phyloP scores from a whole-genome alignment of 2,329 filamentous ascomycete species.

The Stagonosporopsis vannaccii region DNA sequence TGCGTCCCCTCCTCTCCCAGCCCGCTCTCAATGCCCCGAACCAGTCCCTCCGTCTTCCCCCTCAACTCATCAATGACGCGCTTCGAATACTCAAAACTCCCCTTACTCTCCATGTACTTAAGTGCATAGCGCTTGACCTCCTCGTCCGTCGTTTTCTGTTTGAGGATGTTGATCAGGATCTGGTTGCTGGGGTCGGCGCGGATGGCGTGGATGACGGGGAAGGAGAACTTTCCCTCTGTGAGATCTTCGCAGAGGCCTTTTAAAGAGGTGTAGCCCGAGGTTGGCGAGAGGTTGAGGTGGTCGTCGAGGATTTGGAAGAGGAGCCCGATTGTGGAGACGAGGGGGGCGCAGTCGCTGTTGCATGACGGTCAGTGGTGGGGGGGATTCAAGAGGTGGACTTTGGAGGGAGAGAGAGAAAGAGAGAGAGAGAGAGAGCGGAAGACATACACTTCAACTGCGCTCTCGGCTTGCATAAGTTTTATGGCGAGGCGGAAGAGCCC shows the following conservation, averaged over 20 bases:
- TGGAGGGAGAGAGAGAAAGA: background rate
- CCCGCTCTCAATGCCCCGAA: conserved; percentile 50
- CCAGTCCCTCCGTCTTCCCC: conserved; percentile 52
- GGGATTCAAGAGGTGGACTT: background rate
- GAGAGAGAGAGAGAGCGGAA: background rate
- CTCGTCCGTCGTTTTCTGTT: conserved; percentile 84
- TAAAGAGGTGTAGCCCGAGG: conserved; percentile 73
- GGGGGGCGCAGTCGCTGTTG: conserved; percentile 77
- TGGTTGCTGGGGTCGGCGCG: conserved; percentile 75
- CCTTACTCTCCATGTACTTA: conserved; percentile 86
- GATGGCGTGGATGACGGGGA: conserved; percentile 93
- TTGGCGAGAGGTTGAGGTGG: conserved; percentile 79
- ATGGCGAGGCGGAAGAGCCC: conserved; percentile 85
- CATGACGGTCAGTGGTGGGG: too few species aligned
- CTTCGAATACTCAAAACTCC: conserved; percentile 86
- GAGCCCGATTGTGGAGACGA: conserved; percentile 84
- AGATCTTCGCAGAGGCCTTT: conserved; percentile 96
- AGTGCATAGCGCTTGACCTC: conserved; percentile 93
- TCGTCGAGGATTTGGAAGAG: conserved; percentile 94
- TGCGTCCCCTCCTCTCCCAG: conserved; percentile 49
- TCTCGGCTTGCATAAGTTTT: conserved; percentile 86
- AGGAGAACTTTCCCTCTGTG: conserved; percentile 96
- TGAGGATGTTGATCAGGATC: conserved; percentile 89
- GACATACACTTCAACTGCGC: conserved; percentile 53
- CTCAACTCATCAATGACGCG: conserved; percentile 60